Conservation (phyloP, 192 early-diverging fungal species). For the Entomortierella beljakovae region DNA sequence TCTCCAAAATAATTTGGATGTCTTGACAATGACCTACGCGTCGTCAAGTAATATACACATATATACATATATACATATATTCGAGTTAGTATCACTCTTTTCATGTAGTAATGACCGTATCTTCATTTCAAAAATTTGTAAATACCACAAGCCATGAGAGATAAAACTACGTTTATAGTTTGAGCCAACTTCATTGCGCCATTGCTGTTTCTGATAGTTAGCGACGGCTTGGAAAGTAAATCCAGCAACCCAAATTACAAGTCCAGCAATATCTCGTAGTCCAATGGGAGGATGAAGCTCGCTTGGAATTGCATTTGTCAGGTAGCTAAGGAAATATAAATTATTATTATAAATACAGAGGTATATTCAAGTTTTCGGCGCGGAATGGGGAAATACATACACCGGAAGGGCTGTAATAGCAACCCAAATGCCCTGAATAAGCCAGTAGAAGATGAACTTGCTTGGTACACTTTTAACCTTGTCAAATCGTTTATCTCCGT, state of each 20-base stretch:
- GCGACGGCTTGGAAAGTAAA: conserved; percentile 39
- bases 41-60: neutral
- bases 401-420: conserved; percentile 50
- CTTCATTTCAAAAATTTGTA: neutral
- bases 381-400: neutral
- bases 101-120: neutral
- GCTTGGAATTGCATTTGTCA: conserved; percentile 46
- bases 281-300: conserved; percentile 39
- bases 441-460: conserved; percentile 43
- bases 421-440: conserved; percentile 52
- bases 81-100: neutral
- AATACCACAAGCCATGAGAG: conserved; percentile 36
- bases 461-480: conserved; percentile 29
- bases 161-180: conserved; percentile 55
- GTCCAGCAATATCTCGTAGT: conserved; percentile 35
- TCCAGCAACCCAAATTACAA: conserved; percentile 32
- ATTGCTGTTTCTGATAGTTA: conserved; percentile 47
- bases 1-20: conserved; percentile 60
- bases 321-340: conserved; percentile 1
- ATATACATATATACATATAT: neutral
- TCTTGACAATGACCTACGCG: conserved; percentile 42
- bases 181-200: conserved; percentile 38
- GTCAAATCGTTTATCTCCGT: conserved; percentile 54
- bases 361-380: too few species aligned
- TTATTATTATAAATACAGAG: neutral